Conservation (phyloP, 257 asterid genomes). For the Galeopsis tetrahit region DNA sequence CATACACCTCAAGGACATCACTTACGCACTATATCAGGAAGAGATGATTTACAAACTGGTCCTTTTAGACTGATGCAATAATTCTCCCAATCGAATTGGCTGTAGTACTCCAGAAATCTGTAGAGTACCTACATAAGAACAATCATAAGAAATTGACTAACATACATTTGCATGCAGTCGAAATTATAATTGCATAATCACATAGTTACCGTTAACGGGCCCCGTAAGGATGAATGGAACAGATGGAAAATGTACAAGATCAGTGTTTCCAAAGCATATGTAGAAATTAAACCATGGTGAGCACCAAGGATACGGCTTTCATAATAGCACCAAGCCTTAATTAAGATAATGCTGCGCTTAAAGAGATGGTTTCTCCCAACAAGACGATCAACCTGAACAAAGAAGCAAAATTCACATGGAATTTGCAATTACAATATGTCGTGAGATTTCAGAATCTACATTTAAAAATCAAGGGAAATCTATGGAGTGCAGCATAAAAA, state of each 20-base stretch:
- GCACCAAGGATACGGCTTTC: slow-evolving; percentile 92
- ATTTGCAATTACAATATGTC: background rate
- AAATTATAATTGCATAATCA: slow-evolving; percentile 20
- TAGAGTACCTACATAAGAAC: slow-evolving; percentile 61
- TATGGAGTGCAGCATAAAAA: slow-evolving; percentile 3
- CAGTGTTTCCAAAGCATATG: slow-evolving; percentile 57
- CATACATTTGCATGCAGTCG: slow-evolving; percentile 17
- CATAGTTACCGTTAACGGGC: slow-evolving; percentile 62
- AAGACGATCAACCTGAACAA: slow-evolving; percentile 72
- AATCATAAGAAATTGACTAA: slow-evolving; percentile 27
- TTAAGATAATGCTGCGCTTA: slow-evolving; percentile 73
- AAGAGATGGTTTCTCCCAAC: slow-evolving; percentile 77
- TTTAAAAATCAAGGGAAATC: slow-evolving; percentile 1
- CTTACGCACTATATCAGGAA: slow-evolving; percentile 70
- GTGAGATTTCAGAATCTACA: slow-evolving; percentile 16
- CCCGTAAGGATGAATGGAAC: slow-evolving; percentile 43
- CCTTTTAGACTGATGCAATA: slow-evolving; percentile 74
- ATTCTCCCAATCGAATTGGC: slow-evolving; percentile 86
- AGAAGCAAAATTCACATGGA: slow-evolving; percentile 22
- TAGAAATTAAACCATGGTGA: slow-evolving; percentile 75
- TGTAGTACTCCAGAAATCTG: slow-evolving; percentile 68
- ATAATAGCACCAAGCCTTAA: slow-evolving; percentile 83
- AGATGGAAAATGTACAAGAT: slow-evolving; percentile 48
- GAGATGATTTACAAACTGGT: slow-evolving; percentile 63
- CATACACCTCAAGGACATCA: slow-evolving; percentile 15